phyloP scores from a whole-genome alignment of 495 filamentous ascomycete species.

The Delitschia confertaspora region DNA sequence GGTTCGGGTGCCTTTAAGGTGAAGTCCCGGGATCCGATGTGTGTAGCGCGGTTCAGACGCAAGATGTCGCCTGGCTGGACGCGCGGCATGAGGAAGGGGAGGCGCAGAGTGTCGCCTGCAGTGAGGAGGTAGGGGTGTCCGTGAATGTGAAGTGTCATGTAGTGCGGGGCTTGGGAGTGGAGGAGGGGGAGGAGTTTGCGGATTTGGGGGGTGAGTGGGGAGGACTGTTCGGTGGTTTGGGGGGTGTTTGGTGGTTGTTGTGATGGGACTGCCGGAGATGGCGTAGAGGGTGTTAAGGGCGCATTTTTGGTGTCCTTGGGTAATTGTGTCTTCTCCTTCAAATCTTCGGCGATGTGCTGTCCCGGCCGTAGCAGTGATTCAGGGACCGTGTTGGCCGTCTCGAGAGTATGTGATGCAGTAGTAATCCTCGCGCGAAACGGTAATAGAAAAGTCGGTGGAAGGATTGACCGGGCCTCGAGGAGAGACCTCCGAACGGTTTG shows the following conservation, averaged over 20 bases:
- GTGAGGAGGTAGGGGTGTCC: constrained; percentile 84
- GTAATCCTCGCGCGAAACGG: constrained; percentile 32
- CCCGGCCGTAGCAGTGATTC: constrained; percentile 29
- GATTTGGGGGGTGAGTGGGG: constrained; percentile 47
- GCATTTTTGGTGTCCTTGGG: constrained; percentile 14
- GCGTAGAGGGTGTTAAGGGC: constrained; percentile 28
- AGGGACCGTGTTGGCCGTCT: constrained; percentile 25
- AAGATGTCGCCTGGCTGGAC: constrained; percentile 75
- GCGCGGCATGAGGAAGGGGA: constrained; percentile 87
- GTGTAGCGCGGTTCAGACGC: constrained; percentile 71
- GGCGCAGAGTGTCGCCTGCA: constrained; percentile 70
- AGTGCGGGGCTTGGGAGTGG: constrained; percentile 68
- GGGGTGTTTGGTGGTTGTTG: constrained; percentile 26
- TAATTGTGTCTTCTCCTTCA: constrained; percentile 3
- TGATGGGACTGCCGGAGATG: constrained; percentile 23
- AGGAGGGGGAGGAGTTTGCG: constrained; percentile 67
- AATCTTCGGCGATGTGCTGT: constrained; percentile 12
- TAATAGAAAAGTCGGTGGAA: constrained; percentile 36
- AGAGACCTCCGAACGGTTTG: constrained; percentile 17
- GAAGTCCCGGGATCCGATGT: constrained; percentile 79
- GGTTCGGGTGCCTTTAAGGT: constrained; percentile 58
- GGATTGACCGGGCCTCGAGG: constrained; percentile 27
- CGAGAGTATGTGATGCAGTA: constrained; percentile 34
- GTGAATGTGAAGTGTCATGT: constrained; percentile 81
- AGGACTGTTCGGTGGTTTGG: constrained; percentile 31